phyloP scores from a whole-genome alignment of 169 alveolate species.

The Cryptosporidium canis region DNA sequence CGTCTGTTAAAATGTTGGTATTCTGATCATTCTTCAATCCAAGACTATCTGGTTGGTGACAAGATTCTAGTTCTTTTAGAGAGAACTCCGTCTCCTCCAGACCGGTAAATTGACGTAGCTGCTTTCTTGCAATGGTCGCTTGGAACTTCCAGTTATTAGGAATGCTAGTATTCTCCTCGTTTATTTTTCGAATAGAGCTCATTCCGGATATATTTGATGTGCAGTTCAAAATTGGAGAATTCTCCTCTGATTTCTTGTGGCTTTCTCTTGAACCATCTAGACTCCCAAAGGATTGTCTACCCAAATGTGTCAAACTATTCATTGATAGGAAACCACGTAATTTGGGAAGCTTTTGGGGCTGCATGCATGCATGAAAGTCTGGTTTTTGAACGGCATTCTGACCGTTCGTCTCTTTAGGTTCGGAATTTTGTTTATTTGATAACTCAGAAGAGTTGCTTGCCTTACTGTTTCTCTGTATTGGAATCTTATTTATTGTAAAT shows the following conservation, averaged over 20 bases:
- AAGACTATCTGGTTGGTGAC: neutral
- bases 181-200: constrained; percentile 51
- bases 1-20: neutral
- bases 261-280: neutral
- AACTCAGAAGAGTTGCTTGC: neutral
- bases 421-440: neutral
- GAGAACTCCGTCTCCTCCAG: constrained; percentile 30
- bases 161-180: neutral
- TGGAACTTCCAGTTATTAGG: constrained; percentile 71
- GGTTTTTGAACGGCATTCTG: neutral
- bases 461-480: neutral
- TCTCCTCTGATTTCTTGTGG: neutral
- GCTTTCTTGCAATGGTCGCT: constrained; percentile 68
- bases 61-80: neutral
- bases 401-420: neutral
- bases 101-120: constrained; percentile 25
- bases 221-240: neutral
- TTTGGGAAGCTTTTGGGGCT: constrained; percentile 32
- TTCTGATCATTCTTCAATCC: neutral
- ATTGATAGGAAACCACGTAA: constrained; percentile 70
- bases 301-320: constrained; percentile 65
- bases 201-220: neutral
- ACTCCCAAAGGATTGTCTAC: constrained; percentile 25
- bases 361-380: neutral
- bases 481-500: neutral